These are phyloP conservation scores for Pseudogymnoascus sp. DNA, from an alignment of 2,329 filamentous ascomycete genomes.

Conservation along the genomic window DNA sequence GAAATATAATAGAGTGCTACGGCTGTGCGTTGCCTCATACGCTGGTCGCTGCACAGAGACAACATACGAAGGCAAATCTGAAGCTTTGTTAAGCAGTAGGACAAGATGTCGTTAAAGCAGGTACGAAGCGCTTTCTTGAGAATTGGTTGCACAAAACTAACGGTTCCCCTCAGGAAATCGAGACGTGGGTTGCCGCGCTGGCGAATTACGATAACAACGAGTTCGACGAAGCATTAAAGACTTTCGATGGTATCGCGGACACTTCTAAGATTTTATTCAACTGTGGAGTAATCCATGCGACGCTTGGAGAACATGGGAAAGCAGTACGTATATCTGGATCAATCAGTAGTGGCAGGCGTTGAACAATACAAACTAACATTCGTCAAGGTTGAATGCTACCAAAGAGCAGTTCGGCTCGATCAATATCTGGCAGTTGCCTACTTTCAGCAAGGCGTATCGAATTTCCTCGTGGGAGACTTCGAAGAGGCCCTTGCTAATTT, in stretches of 20 bases:
- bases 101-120: conserved; percentile 7
- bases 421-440: conserved; percentile 96
- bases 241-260: conserved; percentile 82
- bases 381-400: conserved; percentile 84
- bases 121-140: background rate
- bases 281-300: conserved; percentile 94
- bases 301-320: conserved; percentile 88
- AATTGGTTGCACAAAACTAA: conserved; percentile 4
- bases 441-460: conserved; percentile 97
- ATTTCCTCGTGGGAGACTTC: conserved; percentile 93
- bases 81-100: background rate
- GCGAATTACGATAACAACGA: conserved; percentile 94
- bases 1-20: background rate
- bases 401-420: conserved; percentile 81
- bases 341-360: conserved; percentile 13
- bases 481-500: conserved; percentile 97
- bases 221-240: conserved; percentile 78
- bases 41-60: background rate
- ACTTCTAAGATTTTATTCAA: conserved; percentile 99
- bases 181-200: conserved; percentile 92
- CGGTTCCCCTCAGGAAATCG: conserved; percentile 65
- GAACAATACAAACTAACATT: conserved; percentile 20
- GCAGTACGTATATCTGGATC: conserved; percentile 57
- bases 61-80: background rate
- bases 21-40: conserved; percentile 1